Evolutionary conservation across 2,329 filamentous ascomycete species (phyloP).

Genomic region (Phoma sp.): DNA sequence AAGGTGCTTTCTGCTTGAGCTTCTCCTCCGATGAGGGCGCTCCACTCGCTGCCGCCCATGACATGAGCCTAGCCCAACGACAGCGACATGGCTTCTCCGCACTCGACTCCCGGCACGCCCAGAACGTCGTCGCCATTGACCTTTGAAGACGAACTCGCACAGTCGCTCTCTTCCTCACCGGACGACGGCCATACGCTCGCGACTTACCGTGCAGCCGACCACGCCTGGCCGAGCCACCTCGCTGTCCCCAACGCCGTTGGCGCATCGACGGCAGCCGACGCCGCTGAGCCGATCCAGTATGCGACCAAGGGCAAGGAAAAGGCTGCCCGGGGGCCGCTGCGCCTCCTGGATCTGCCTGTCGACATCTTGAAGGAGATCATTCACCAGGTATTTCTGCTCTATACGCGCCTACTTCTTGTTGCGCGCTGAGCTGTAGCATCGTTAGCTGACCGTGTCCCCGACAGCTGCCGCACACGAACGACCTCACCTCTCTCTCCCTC

Average conservation of each 20-base stretch:
- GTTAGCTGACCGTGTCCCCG: constrained; percentile 20
- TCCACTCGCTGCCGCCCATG: constrained; percentile 31
- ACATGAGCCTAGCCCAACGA: constrained; percentile 28
- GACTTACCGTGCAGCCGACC: constrained; percentile 20
- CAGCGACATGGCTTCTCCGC: constrained; percentile 44
- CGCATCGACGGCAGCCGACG: constrained; percentile 7
- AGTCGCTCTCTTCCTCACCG: constrained; percentile 26
- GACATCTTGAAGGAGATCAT: constrained; percentile 81
- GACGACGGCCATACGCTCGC: constrained; percentile 30
- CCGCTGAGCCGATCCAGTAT: constrained; percentile 31
- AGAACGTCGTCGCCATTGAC: constrained; percentile 38
- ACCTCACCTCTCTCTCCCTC: constrained; percentile 77
- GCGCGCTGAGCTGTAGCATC: not conserved
- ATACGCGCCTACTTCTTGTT: not conserved
- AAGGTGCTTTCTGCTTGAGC: constrained; percentile 27
- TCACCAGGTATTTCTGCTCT: constrained; percentile 66
- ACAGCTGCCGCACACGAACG: constrained; percentile 80
- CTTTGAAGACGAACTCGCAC: constrained; percentile 30
- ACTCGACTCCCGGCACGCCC: constrained; percentile 34
- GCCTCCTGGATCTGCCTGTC: constrained; percentile 75
- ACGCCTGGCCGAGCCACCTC: constrained; percentile 17
- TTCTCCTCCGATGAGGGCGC: constrained; percentile 36
- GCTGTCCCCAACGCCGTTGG: constrained; percentile 11
- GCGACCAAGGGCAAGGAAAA: constrained; percentile 57
- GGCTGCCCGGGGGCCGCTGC: constrained; percentile 61